These are phyloP conservation scores for Sporothrix brunneoviolacea DNA, from an alignment of 2,329 filamentous ascomycete genomes.

Conservation along the genomic window DNA sequence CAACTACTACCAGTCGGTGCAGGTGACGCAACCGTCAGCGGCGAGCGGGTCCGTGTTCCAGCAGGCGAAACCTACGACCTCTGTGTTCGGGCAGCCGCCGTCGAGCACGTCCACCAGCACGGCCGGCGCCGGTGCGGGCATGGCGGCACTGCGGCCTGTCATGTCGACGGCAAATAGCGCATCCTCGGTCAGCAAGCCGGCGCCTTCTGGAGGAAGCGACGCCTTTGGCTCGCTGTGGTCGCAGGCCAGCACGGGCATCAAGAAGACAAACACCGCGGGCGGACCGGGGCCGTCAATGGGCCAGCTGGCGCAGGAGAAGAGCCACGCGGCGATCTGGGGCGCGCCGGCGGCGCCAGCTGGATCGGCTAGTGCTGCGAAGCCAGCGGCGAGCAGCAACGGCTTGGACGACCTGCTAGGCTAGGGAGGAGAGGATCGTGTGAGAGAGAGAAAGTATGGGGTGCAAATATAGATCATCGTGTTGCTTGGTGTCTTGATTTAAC, in stretches of 20 bases:
- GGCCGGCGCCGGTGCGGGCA: slow-evolving; percentile 20
- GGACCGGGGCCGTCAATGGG: slow-evolving; percentile 75
- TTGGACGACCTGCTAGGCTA: slow-evolving; percentile 45
- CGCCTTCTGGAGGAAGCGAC: slow-evolving; percentile 59
- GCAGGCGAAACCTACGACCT: slow-evolving; percentile 28
- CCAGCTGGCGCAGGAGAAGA: slow-evolving; percentile 96
- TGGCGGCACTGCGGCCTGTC: slow-evolving; percentile 21
- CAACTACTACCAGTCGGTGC: slow-evolving; percentile 92
- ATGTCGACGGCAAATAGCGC: slow-evolving; percentile 4
- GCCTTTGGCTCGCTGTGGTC: slow-evolving; percentile 87
- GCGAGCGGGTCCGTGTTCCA: slow-evolving; percentile 12
- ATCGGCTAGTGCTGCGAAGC: slow-evolving; percentile 21
- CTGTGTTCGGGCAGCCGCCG: slow-evolving; percentile 12
- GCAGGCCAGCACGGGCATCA: slow-evolving; percentile 64
- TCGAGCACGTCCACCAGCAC: neutral
- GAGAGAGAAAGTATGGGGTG: neutral
- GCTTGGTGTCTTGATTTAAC: too few species aligned
- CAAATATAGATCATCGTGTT: too few species aligned
- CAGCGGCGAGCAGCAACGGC: slow-evolving; percentile 29
- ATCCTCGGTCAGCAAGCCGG: slow-evolving; percentile 19
- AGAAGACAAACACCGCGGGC: slow-evolving; percentile 58
- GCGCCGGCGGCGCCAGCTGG: slow-evolving; percentile 44
- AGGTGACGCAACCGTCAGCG: slow-evolving; percentile 23
- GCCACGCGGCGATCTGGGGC: slow-evolving; percentile 90
- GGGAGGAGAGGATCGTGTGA: slow-evolving; percentile 2